Evolutionary conservation across 2,329 filamentous ascomycete genomes (phyloP), one percentile per base, ranked within the genome.

Genomic region (Microcyclospora pomicola): DNA sequence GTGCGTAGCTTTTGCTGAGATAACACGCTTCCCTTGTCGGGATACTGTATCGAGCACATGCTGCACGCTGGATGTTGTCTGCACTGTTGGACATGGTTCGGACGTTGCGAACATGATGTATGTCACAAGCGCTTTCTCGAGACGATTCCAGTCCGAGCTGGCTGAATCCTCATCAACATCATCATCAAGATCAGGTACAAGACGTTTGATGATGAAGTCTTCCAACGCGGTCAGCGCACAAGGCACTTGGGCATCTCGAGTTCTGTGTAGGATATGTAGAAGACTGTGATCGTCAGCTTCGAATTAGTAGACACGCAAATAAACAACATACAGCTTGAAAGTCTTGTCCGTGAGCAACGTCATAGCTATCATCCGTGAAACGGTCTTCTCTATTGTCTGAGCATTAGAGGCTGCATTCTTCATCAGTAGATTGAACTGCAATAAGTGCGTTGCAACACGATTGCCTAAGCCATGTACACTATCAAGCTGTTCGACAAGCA

Each of bases 351-450:
- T 77, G 2, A 79, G 60, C 24, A 76, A 65, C 12, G 77, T 63
- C 1, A 63, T 67, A 9, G 68, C 66, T 12, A 83, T 68, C 64
- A 91, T 75, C 3, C 68, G 65, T 10, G 65, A 59, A 3, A 93
- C 19, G 19, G 19, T 24, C 19, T 24, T 24, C 19, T 24, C 19
- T 24, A 24, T 24, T 7, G 7, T 24, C 7, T 24, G 19, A 24
- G 19, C 19, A 24, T 24, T 24, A 7, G 19, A 24, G 19, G 7
- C 19, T 24, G 19, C 37, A 24, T 60, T 54, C n/a, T 47, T 52
- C n/a, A 68, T 69, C 1, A 86, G 61, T 9, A 84, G 50, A 46
- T 85, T 78, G 2, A 92, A 66, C 41, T 73, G 76, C 42, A 91
- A 64, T 6, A 88, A 62, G 4, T 75, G 59, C 2, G 87, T 72